These are phyloP conservation scores for Entomortierella lignicola DNA, from an alignment of 192 early-diverging fungal genomes.

Conservation along the genomic window DNA sequence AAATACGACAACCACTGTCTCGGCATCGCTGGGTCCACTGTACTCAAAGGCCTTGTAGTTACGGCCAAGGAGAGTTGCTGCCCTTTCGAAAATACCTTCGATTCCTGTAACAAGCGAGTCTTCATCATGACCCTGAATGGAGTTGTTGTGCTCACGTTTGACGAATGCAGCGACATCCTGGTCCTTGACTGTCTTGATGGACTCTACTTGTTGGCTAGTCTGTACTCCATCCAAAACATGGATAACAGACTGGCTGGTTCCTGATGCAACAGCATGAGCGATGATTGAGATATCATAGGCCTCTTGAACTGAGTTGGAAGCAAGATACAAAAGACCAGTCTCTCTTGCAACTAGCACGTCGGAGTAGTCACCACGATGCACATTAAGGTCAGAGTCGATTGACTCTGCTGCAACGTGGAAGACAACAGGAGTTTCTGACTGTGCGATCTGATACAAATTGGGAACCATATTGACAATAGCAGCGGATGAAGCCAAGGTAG, in stretches of 20 bases:
- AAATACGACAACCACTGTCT: constrained; percentile 83
- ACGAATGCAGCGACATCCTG: constrained; percentile 58
- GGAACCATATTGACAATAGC: constrained; percentile 87
- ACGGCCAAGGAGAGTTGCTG: constrained; percentile 60
- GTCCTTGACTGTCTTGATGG: constrained; percentile 66
- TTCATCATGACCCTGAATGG: constrained; percentile 19
- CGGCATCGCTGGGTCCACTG: constrained; percentile 74
- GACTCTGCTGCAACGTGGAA: constrained; percentile 86
- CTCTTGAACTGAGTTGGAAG: constrained; percentile 85
- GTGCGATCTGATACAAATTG: constrained; percentile 79
- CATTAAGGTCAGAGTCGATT: constrained; percentile 67
- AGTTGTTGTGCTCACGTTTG: constrained; percentile 21
- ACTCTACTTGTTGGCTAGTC: constrained; percentile 62
- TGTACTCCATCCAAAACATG: constrained; percentile 84
- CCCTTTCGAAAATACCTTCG: constrained; percentile 34
- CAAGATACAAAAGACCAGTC: constrained; percentile 81
- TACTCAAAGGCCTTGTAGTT: constrained; percentile 87
- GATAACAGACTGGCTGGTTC: constrained; percentile 75
- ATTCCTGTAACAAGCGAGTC: constrained; percentile 35
- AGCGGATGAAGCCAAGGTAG: constrained; percentile 76
- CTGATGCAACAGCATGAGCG: constrained; percentile 80
- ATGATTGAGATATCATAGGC: constrained; percentile 89
- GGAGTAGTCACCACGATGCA: constrained; percentile 68
- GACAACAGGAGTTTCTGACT: constrained; percentile 71
- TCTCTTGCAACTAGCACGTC: constrained; percentile 81